These are phyloP conservation scores for Echinochloa phyllopogon DNA, from an alignment of 176 grass and related monocot genomes.

Conservation along the genomic window DNA sequence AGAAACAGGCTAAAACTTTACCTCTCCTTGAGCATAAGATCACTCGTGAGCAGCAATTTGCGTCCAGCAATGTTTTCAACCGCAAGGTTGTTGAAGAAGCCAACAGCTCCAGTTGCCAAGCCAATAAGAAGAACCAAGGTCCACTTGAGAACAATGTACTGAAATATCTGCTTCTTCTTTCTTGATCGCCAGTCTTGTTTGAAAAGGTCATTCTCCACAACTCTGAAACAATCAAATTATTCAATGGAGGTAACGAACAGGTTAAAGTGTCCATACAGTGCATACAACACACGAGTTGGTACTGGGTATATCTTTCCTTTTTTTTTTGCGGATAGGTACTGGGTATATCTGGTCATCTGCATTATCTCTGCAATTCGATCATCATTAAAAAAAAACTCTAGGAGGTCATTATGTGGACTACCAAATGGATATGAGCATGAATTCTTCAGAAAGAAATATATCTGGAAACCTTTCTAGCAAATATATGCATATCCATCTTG, in stretches of 20 bases:
- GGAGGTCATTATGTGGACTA: background rate
- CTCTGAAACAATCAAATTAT: conserved; percentile 50
- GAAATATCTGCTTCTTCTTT: conserved; percentile 78
- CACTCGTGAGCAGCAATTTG: conserved; percentile 63
- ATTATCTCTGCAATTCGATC: background rate
- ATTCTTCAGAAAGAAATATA: background rate
- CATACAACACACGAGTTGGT: background rate
- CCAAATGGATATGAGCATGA: background rate
- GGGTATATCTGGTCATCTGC: background rate
- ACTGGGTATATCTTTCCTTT: background rate
- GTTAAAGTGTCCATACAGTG: background rate
- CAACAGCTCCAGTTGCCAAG: conserved; percentile 67
- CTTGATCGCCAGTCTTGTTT: conserved; percentile 91
- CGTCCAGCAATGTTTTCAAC: conserved; percentile 93
- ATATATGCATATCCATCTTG: background rate
- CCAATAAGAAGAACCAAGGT: conserved; percentile 81
- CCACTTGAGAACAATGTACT: conserved; percentile 93
- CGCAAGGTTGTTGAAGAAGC: conserved; percentile 90
- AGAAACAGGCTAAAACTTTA: conserved; percentile 35
- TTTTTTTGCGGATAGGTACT: too few species aligned
- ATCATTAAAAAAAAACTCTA: background rate
- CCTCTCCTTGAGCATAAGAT: conserved; percentile 77
- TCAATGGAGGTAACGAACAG: background rate
- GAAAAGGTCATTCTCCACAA: conserved; percentile 93
- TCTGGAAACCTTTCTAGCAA: background rate